Base-by-base conservation (phyloP, 192 early-diverging fungal genomes). In the Coemansia reversa region DNA sequence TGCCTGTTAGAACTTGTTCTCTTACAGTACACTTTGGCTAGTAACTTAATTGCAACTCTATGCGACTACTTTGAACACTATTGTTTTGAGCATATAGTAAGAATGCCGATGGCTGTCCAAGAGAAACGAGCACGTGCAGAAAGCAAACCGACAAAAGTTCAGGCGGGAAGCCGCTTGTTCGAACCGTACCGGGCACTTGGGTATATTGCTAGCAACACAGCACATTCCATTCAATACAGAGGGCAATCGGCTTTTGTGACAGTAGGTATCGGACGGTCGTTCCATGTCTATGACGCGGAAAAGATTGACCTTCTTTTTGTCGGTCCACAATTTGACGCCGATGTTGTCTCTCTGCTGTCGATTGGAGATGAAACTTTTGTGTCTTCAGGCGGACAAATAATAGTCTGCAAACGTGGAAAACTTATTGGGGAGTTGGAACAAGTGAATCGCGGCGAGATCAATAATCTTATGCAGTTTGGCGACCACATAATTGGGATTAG, bases 111-210 rank as follows among this genome's bases (percentile, higher is more conserved):
- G 69, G 62, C 62, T 11, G 62, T 65, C 9, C 42, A 63, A 12
- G 69, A 77, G 7, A 78, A 78, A 51, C 68, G 56, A 56, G 58
- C 67, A 22, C 76, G 76, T 24, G 48, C 42, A 5, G 65, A 64
- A 14, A 24, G 47, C 49, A 28, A 33, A 20, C 14, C 7, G 9
- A 51, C 49, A 33, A 58, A 62, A 60, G 22, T 19, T 23, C 55
- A 29, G 27, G 57, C 25, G 1, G 73, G 69, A 6, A 81, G 78
- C 55, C 80, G 86, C 19, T 82, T 95, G 58, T 95, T 88, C 72
- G 85, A 86, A 60, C 94, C 95, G 22, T 99, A 93, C 83, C 82
- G 95, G 64, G 91, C 94, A 4, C 83, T 99, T 28, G 95, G 97
- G 53, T 92, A 94, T 78, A 85, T 96, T 28, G 90, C 93, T 61